phyloP scores from a whole-genome alignment of 2,329 filamentous ascomycete species.

The Claviceps capensis region DNA sequence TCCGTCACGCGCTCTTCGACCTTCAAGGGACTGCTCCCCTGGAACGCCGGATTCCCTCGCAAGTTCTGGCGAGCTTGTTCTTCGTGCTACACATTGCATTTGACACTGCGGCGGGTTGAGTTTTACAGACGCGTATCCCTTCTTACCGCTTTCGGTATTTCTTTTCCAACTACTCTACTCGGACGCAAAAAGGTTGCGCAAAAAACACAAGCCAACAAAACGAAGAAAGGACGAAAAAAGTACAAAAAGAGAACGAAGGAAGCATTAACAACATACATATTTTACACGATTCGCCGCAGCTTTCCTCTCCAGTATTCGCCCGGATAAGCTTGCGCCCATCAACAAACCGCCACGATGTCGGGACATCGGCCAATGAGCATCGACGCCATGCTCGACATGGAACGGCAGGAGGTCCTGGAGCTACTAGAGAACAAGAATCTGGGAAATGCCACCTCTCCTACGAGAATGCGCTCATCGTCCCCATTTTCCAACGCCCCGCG shows the following conservation, averaged over 20 bases:
- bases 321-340: no score
- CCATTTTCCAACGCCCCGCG: slow-evolving; percentile 41
- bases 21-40: neutral
- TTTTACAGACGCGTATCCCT: neutral
- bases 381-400: slow-evolving; percentile 64
- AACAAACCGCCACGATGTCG: slow-evolving; percentile 16
- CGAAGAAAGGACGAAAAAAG: no score
- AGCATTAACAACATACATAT: no score
- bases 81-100: no score
- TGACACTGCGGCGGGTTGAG: neutral
- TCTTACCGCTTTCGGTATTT: neutral
- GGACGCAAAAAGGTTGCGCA: no score
- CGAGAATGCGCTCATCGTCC: slow-evolving; percentile 34
- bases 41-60: neutral
- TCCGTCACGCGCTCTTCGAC: neutral
- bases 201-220: no score
- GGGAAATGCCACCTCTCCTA: slow-evolving; percentile 17
- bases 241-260: no score
- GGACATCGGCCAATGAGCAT: slow-evolving; percentile 49
- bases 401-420: slow-evolving; percentile 58
- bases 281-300: neutral
- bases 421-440: slow-evolving; percentile 43
- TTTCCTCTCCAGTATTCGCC: neutral
- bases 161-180: neutral
- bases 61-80: neutral